Conservation (phyloP, 176 grass and related monocot species). For the Zea luxurians region DNA sequence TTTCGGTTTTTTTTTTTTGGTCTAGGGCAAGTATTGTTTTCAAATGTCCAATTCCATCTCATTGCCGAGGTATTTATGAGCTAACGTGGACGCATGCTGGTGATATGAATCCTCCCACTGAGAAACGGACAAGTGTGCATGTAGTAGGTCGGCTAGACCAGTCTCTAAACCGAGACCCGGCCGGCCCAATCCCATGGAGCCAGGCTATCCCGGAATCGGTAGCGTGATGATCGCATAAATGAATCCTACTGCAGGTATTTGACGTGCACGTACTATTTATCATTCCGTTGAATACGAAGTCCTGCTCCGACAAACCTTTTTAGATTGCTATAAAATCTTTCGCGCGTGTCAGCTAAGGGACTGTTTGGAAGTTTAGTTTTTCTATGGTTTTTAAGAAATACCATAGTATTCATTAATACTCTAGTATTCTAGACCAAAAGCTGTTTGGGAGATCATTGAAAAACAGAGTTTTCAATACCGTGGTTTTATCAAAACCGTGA, state of each 20-base stretch:
- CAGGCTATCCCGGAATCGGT: neutral
- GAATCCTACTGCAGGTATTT: neutral
- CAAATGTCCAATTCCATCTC: neutral
- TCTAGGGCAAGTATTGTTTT: neutral
- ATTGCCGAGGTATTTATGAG: neutral
- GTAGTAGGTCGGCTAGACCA: neutral
- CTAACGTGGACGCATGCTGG: neutral
- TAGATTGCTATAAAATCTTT: neutral
- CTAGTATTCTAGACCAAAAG: no score
- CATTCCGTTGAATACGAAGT: no score
- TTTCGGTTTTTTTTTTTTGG: neutral
- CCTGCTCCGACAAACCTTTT: no score
- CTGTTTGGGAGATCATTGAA: no score
- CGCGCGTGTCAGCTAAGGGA: neutral
- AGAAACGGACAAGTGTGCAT: conserved; percentile 20
- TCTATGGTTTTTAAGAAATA: no score
- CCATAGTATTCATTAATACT: no score
- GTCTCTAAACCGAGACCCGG: neutral
- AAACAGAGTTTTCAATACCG: no score
- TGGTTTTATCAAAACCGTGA: no score
- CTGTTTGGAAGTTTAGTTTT: no score
- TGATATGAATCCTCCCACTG: conserved; percentile 9
- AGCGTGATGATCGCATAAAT: neutral
- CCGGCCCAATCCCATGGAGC: conserved; percentile 17
- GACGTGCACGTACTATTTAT: neutral